Evolutionary conservation across 2,329 filamentous ascomycete genomes (phyloP).

Genomic region (Diaporthe ampelina): DNA sequence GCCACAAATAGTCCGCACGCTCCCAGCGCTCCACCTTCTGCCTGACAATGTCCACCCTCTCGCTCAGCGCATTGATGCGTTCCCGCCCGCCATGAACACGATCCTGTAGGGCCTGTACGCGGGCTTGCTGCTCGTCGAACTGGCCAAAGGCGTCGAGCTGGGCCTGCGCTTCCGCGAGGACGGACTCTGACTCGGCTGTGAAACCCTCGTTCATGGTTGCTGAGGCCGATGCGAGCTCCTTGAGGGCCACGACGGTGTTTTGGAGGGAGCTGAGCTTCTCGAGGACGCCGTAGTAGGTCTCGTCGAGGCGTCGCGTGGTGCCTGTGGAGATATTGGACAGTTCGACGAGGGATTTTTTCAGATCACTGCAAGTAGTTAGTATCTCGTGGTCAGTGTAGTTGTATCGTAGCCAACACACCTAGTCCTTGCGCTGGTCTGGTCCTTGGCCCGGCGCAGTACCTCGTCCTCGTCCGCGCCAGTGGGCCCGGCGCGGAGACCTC

Average conservation of each 20-base stretch:
- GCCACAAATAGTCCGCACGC: slow-evolving; percentile 75
- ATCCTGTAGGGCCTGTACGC: slow-evolving; percentile 72
- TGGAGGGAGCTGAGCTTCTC: slow-evolving; percentile 77
- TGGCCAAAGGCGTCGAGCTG: slow-evolving; percentile 73
- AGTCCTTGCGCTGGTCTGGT: slow-evolving; percentile 55
- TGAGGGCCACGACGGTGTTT: slow-evolving; percentile 73
- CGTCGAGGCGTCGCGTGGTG: slow-evolving; percentile 77
- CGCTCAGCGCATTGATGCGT: slow-evolving; percentile 71
- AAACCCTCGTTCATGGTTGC: slow-evolving; percentile 72
- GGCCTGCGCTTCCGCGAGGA: slow-evolving; percentile 71
- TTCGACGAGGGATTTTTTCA: slow-evolving; percentile 65
- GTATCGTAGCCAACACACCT: slow-evolving; percentile 53
- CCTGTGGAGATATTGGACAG: slow-evolving; percentile 72
- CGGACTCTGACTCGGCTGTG: slow-evolving; percentile 67
- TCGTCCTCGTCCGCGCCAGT: slow-evolving; percentile 53
- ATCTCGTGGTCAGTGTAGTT: slow-evolving; percentile 25
- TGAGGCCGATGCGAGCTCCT: slow-evolving; percentile 75
- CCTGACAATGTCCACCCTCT: slow-evolving; percentile 74
- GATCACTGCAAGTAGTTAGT: slow-evolving; percentile 55
- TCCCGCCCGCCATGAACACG: slow-evolving; percentile 73
- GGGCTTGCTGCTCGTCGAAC: slow-evolving; percentile 75
- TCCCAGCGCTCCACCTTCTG: slow-evolving; percentile 77
- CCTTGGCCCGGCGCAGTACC: slow-evolving; percentile 57
- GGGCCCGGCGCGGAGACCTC: slow-evolving; percentile 38
- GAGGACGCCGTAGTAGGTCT: slow-evolving; percentile 80